phyloP scores from a whole-genome alignment of 1,284 basidiomycete species.

The Farysia itapuensis region DNA sequence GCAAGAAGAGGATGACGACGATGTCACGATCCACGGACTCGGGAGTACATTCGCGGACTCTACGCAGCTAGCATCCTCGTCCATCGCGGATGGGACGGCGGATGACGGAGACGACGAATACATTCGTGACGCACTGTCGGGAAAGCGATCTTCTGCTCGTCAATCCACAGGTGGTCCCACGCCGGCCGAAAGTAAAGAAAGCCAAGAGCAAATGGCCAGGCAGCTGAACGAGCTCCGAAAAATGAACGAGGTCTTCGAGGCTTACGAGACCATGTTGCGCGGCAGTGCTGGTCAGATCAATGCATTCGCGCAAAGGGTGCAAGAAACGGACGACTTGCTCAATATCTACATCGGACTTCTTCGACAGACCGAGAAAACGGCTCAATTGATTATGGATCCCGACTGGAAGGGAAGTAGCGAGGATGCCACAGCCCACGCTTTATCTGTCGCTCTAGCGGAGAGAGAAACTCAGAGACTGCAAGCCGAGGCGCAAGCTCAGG shows the following conservation, averaged over 20 bases:
- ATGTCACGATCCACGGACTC: conserved; percentile 12
- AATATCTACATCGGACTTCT: conserved; percentile 52
- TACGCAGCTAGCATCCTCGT: conserved; percentile 3
- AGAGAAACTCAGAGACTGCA: conserved; percentile 30
- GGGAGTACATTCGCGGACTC: conserved; percentile 11
- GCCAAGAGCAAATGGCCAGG: conserved; percentile 33
- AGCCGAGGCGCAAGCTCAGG: conserved; percentile 24
- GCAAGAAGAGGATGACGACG: conserved; percentile 12
- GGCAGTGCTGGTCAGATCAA: conserved; percentile 47
- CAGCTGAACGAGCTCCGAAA: conserved; percentile 48
- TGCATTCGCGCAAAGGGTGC: conserved; percentile 43
- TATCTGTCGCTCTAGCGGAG: conserved; percentile 27
- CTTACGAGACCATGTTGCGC: conserved; percentile 46
- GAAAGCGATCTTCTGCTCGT: conserved; percentile 17
- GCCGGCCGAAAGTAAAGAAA: conserved; percentile 24
- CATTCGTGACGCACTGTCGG: conserved; percentile 32
- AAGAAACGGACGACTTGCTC: conserved; percentile 48
- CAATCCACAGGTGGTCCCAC: conserved; percentile 20
- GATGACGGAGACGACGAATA: conserved; percentile 31
- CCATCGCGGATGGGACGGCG: background rate
- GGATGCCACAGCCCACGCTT: conserved; percentile 35
- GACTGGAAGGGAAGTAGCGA: conserved; percentile 51
- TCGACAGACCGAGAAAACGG: conserved; percentile 47
- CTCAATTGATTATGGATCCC: conserved; percentile 42
- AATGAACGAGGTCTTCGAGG: conserved; percentile 54